phyloP scores from a whole-genome alignment of 176 grass and related monocot species.

The Avena atlantica region DNA sequence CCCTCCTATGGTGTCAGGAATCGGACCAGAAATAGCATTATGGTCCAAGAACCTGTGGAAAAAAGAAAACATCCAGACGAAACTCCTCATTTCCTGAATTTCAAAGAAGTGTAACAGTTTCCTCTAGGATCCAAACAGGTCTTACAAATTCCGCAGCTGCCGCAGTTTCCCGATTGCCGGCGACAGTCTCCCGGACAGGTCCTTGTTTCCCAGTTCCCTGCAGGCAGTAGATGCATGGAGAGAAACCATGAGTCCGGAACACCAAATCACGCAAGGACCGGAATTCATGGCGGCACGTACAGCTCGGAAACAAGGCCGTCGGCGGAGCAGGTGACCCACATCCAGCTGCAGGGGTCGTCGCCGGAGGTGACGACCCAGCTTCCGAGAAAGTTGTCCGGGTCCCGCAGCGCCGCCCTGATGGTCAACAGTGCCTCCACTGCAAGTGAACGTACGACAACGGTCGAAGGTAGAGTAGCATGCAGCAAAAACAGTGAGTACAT shows the following conservation, averaged over 20 bases:
- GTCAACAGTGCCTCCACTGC: conserved; percentile 69
- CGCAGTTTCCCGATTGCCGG: conserved; percentile 66
- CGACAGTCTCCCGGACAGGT: conserved; percentile 70
- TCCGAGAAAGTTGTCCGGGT: conserved; percentile 58
- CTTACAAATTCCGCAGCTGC: conserved; percentile 63
- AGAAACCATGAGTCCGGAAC: neutral
- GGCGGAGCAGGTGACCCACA: conserved; percentile 61
- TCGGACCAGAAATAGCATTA: conserved; percentile 69
- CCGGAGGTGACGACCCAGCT: conserved; percentile 70
- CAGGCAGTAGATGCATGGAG: conserved; percentile 20
- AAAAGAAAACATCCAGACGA: conserved; percentile 17
- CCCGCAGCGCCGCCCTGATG: conserved; percentile 61
- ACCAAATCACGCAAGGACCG: neutral
- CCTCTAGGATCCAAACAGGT: neutral
- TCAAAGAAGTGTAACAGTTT: neutral
- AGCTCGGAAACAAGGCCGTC: conserved; percentile 54
- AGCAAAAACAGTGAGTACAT: neutral
- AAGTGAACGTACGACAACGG: neutral
- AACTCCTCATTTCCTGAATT: neutral
- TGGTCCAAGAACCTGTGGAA: conserved; percentile 60
- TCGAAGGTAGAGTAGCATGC: neutral
- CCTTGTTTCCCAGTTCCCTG: conserved; percentile 57
- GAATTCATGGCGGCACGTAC: conserved; percentile 34
- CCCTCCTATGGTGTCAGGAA: conserved; percentile 63
- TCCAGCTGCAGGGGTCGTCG: conserved; percentile 70